These are phyloP conservation scores for Zostera marina DNA, from an alignment of 116 monocot species.

Conservation along the genomic window DNA sequence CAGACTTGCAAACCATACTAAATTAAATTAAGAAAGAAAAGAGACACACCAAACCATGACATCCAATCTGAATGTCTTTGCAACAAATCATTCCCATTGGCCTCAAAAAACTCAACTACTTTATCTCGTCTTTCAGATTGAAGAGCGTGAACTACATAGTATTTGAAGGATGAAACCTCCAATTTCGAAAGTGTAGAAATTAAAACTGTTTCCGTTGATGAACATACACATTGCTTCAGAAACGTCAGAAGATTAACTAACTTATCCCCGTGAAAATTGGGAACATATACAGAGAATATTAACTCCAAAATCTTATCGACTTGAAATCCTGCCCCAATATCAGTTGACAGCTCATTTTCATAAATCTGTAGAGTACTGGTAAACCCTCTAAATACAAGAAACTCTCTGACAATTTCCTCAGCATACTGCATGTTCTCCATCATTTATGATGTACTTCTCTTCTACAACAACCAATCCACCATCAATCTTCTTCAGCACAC, in stretches of 20 bases:
- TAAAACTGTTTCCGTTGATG: slow-evolving; percentile 48
- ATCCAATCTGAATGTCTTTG: slow-evolving; percentile 73
- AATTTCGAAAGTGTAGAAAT: slow-evolving; percentile 48
- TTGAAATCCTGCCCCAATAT: slow-evolving; percentile 83
- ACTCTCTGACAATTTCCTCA: slow-evolving; percentile 86
- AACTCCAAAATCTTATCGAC: slow-evolving; percentile 83
- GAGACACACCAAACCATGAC: slow-evolving; percentile 83
- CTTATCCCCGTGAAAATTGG: slow-evolving; percentile 76
- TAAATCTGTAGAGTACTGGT: slow-evolving; percentile 64
- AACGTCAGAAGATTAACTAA: slow-evolving; percentile 54
- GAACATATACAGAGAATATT: slow-evolving; percentile 65
- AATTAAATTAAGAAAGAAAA: neutral
- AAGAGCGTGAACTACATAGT: slow-evolving; percentile 72
- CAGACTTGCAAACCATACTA: neutral
- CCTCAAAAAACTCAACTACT: slow-evolving; percentile 73
- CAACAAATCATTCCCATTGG: slow-evolving; percentile 65
- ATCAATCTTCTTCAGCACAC: no score
- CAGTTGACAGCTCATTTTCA: slow-evolving; percentile 67
- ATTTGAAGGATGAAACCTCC: slow-evolving; percentile 64
- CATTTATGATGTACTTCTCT: neutral
- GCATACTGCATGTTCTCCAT: slow-evolving; percentile 31
- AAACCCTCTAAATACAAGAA: slow-evolving; percentile 92
- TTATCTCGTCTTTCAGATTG: slow-evolving; percentile 71
- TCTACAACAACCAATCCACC: no score
- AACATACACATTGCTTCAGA: slow-evolving; percentile 81